phyloP scores from a whole-genome alignment of 768 basidiomycete species.

The Amanita pseudoporphyria region DNA sequence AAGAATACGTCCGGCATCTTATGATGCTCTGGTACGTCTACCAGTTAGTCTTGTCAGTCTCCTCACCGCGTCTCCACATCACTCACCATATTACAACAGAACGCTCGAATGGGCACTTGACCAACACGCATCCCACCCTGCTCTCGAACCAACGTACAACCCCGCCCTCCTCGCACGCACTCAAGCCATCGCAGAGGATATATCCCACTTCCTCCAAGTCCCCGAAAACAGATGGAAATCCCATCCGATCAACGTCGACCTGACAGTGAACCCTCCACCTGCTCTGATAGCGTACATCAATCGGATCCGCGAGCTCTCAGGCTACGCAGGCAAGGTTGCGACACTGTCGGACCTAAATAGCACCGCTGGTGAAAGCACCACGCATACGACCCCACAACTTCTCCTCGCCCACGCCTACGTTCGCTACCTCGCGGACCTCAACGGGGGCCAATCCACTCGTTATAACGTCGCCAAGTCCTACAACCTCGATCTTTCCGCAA shows the following conservation, averaged over 20 bases:
- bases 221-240: conserved; percentile 42
- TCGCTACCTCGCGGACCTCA: conserved; percentile 75
- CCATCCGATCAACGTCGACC: conserved; percentile 41
- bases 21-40: conserved; percentile 79
- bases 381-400: conserved; percentile 28
- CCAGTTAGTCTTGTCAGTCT: conserved; percentile 36
- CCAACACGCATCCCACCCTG: conserved; percentile 48
- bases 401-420: conserved; percentile 76
- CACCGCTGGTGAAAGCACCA: background rate
- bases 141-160: conserved; percentile 62
- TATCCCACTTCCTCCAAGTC: conserved; percentile 46
- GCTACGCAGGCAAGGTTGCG: conserved; percentile 14
- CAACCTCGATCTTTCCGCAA: conserved; percentile 28
- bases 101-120: conserved; percentile 49
- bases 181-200: conserved; percentile 53
- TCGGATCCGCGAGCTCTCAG: conserved; percentile 41
- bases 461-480: conserved; percentile 60
- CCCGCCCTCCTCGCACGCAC: conserved; percentile 59
- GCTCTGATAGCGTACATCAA: conserved; percentile 42
- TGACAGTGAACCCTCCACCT: conserved; percentile 37
- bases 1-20: conserved; percentile 61
- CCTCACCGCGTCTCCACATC: background rate
- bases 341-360: background rate
- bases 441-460: conserved; percentile 67
- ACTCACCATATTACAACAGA: conserved; percentile 19